Percentiles rank a stretch among this genome's conserved stretches.
Evolutionary conservation across 2,329 filamentous ascomycete species (phyloP).

Genomic region (Sporothrix curviconia): DNA sequence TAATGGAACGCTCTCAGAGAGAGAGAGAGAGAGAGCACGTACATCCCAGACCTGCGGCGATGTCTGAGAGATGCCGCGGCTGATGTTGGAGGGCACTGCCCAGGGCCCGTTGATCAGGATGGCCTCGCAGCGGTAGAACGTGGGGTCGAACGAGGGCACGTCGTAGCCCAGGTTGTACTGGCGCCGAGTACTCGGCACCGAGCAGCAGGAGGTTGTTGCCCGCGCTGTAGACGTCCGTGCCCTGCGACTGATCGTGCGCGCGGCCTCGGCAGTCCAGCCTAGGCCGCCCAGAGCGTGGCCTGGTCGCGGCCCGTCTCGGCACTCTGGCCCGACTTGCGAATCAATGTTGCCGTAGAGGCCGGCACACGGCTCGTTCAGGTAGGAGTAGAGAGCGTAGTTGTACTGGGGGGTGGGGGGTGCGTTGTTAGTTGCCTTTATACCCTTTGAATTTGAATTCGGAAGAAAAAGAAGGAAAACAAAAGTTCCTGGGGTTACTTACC

Average conservation of each 20-base stretch:
- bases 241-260: conserved; percentile 31
- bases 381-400: conserved; percentile 34
- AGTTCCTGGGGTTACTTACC: conserved; percentile 18
- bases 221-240: conserved; percentile 28
- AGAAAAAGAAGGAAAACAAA: too few species aligned
- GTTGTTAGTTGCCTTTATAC: neutral
- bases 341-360: conserved; percentile 28
- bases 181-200: conserved; percentile 33
- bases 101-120: conserved; percentile 35
- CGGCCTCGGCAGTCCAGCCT: conserved; percentile 31
- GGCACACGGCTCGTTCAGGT: conserved; percentile 32
- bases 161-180: conserved; percentile 31
- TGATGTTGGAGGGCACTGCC: conserved; percentile 13
- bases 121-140: conserved; percentile 33
- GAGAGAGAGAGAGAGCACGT: neutral
- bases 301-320: conserved; percentile 35
- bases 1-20: too few species aligned
- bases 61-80: neutral
- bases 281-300: conserved; percentile 27
- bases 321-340: conserved; percentile 29
- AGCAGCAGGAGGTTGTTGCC: conserved; percentile 29
- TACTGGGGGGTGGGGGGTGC: conserved; percentile 25
- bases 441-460: neutral
- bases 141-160: conserved; percentile 29
- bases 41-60: neutral